Conservation (phyloP, 1,284 basidiomycete genomes). For the Malassezia equina region DNA sequence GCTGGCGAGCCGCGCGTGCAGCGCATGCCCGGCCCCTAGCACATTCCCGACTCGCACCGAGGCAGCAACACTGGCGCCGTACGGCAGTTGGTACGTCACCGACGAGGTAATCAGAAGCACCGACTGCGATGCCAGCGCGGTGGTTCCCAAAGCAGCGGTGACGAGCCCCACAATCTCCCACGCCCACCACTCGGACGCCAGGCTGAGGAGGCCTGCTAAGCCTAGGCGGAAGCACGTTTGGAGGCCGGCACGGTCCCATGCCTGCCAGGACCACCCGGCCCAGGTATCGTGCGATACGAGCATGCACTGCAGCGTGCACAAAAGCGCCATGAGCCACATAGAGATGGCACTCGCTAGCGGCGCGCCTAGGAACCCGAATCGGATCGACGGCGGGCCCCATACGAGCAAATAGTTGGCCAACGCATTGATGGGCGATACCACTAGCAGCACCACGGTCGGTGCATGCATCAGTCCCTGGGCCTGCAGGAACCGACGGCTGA, state of each 20-base stretch:
- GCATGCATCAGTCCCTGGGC: conserved; percentile 65
- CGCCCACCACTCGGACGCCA: conserved; percentile 79
- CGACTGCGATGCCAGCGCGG: conserved; percentile 56
- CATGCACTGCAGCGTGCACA: conserved; percentile 31
- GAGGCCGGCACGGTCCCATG: conserved; percentile 30
- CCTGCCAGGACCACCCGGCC: conserved; percentile 60
- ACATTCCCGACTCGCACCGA: conserved; percentile 61
- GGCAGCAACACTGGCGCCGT: conserved; percentile 66
- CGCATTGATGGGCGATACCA: conserved; percentile 77
- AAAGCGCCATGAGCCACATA: conserved; percentile 66
- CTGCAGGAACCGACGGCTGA: conserved; percentile 38
- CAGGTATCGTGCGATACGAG: conserved; percentile 65
- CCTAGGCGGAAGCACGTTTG: conserved; percentile 28
- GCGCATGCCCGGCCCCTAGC: conserved; percentile 51
- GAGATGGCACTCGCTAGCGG: conserved; percentile 79
- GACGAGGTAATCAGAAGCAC: conserved; percentile 61
- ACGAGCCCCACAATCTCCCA: conserved; percentile 62
- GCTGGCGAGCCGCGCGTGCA: conserved; percentile 42
- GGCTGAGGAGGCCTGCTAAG: conserved; percentile 54
- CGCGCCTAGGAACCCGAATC: conserved; percentile 84
- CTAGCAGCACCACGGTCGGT: conserved; percentile 72
- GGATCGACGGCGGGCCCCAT: conserved; percentile 45
- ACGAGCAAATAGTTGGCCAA: conserved; percentile 71
- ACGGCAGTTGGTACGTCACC: conserved; percentile 78
- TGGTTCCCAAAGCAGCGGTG: conserved; percentile 46